A percentile compares a stretch with the other conserved stretches of the same genome.
Evolutionary conservation across 108 stramenopile species (phyloP).

Genomic region (Cyclotella baltica): DNA sequence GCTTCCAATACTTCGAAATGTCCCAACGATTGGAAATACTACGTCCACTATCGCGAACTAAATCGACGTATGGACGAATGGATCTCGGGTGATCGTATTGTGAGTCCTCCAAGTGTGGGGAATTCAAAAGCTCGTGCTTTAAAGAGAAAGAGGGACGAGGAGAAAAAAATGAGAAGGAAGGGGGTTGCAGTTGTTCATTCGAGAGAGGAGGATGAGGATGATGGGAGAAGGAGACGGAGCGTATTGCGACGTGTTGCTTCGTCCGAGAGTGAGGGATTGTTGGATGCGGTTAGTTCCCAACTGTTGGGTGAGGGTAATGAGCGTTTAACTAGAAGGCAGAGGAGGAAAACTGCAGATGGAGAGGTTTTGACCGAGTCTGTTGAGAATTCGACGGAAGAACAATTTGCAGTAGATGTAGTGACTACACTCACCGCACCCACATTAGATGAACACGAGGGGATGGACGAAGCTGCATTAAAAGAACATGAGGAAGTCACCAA

Average conservation of each 20-base stretch:
- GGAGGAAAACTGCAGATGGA: conserved; percentile 25
- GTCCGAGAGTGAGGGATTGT: background rate
- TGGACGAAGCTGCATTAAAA: conserved; percentile 93
- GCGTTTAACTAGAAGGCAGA: conserved; percentile 25
- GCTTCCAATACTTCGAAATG: conserved; percentile 18
- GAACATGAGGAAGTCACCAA: conserved; percentile 99
- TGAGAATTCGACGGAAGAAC: conserved; percentile 55
- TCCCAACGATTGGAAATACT: conserved; percentile 78
- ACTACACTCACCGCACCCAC: conserved; percentile 87
- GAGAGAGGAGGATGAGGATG: conserved; percentile 23
- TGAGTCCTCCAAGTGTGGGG: conserved; percentile 81
- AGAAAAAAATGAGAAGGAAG: too few species aligned
- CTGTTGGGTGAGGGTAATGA: conserved; percentile 1
- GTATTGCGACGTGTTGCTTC: conserved; percentile 10
- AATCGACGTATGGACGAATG: conserved; percentile 99
- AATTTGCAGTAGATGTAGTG: conserved; percentile 76
- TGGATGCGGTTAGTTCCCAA: conserved; percentile 10
- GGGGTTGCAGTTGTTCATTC: conserved; percentile 8
- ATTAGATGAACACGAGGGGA: conserved; percentile 97
- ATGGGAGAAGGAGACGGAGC: conserved; percentile 3
- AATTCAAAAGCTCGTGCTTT: conserved; percentile 84
- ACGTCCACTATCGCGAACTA: conserved; percentile 97
- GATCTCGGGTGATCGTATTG: conserved; percentile 83
- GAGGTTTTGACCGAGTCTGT: too few species aligned
- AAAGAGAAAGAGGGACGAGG: conserved; percentile 61